phyloP scores from a whole-genome alignment of 495 filamentous ascomycete species.

The Neurospora discreta region DNA sequence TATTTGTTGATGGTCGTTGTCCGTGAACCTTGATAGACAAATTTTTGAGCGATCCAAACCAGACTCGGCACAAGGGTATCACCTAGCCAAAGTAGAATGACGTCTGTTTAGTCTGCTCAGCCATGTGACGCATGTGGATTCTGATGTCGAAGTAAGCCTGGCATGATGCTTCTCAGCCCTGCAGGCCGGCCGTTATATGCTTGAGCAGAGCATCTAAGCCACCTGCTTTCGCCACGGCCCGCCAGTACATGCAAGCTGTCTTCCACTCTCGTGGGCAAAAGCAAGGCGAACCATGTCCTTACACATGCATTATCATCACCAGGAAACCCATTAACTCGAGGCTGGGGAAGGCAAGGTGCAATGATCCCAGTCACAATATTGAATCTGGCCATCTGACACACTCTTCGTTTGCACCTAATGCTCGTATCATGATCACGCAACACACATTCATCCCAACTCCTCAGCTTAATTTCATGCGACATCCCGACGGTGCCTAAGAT shows the following conservation, averaged over 20 bases:
- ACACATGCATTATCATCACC: too few species aligned
- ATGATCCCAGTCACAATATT: background rate
- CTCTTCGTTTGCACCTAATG: background rate
- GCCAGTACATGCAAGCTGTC: background rate
- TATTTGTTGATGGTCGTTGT: background rate
- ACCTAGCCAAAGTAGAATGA: background rate
- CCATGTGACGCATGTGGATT: background rate
- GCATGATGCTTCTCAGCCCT: background rate
- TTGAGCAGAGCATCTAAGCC: background rate
- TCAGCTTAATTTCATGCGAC: background rate
- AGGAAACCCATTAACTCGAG: background rate
- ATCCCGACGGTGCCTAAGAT: background rate
- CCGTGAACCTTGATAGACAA: background rate
- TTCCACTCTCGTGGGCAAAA: background rate
- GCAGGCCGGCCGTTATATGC: background rate
- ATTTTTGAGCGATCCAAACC: background rate
- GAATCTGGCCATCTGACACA: background rate
- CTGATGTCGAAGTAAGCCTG: background rate
- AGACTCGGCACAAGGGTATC: background rate
- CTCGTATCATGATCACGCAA: background rate
- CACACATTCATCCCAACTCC: background rate
- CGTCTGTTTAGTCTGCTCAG: background rate
- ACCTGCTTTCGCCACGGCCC: background rate
- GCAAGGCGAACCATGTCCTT: background rate
- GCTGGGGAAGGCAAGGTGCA: background rate